These are phyloP conservation scores for Wickerhamiella siamensis DNA, from an alignment of 805 yeast genomes.

Conservation along the genomic window DNA sequence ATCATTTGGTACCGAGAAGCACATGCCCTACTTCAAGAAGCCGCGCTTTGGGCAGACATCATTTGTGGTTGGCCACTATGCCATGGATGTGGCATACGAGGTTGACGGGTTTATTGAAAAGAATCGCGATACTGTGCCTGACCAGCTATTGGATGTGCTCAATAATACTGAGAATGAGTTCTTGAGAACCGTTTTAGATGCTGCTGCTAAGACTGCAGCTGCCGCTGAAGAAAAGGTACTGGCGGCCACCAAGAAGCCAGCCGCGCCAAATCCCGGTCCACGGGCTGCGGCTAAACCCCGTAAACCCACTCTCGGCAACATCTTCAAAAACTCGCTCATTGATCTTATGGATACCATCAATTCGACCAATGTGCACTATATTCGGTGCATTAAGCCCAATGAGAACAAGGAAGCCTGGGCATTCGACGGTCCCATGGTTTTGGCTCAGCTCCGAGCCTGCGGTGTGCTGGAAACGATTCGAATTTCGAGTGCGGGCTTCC, in stretches of 20 bases:
- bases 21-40: conserved; percentile 65
- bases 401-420: conserved; percentile 92
- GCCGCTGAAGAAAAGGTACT: conserved; percentile 17
- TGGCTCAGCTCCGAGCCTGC: conserved; percentile 91
- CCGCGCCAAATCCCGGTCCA: conserved; percentile 16
- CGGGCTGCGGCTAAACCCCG: conserved; percentile 38
- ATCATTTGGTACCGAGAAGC: conserved; percentile 65
- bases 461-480: conserved; percentile 96
- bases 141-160: conserved; percentile 81
- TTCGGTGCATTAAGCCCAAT: conserved; percentile 94
- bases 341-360: conserved; percentile 87
- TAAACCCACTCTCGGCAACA: conserved; percentile 89
- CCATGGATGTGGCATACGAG: conserved; percentile 84
- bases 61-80: conserved; percentile 85
- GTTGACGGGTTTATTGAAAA: conserved; percentile 92
- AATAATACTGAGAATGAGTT: conserved; percentile 53
- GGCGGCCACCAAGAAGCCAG: conserved; percentile 19
- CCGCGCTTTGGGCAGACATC: conserved; percentile 90
- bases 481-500: conserved; percentile 96
- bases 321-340: conserved; percentile 81
- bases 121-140: conserved; percentile 94
- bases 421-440: conserved; percentile 87
- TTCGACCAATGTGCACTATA: conserved; percentile 90
- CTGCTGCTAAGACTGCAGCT: conserved; percentile 39
- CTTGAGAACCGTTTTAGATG: conserved; percentile 44